phyloP scores from a whole-genome alignment of 1,284 basidiomycete genomes.

The Pholiota adiposa region DNA sequence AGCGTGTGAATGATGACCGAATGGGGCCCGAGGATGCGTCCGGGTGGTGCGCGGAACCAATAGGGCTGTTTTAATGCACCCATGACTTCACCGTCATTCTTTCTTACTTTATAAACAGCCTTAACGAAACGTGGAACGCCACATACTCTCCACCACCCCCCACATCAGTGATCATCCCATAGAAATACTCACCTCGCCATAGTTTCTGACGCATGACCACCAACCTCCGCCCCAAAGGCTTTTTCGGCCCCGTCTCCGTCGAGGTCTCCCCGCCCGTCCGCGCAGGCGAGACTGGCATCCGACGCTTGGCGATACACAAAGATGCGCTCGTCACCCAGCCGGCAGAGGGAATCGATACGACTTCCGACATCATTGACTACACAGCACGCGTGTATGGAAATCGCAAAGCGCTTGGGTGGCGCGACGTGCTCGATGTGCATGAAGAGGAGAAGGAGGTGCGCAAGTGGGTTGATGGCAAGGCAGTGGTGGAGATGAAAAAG shows the following conservation, averaged over 20 bases:
- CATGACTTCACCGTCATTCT: no score
- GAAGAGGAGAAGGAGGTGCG: slow-evolving; percentile 89
- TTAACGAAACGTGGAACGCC: no score
- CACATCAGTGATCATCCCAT: no score
- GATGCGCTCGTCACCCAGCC: slow-evolving; percentile 77
- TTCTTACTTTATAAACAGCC: no score
- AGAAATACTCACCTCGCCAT: no score
- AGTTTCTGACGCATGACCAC: slow-evolving; percentile 5
- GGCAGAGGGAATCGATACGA: slow-evolving; percentile 74
- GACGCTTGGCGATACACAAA: slow-evolving; percentile 68
- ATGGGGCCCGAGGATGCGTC: not conserved
- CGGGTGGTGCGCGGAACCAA: no score
- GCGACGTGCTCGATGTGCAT: slow-evolving; percentile 70
- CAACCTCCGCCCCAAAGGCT: slow-evolving; percentile 23
- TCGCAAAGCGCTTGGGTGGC: slow-evolving; percentile 74
- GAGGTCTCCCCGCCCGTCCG: slow-evolving; percentile 48
- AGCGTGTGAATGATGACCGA: not conserved
- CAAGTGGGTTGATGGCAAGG: slow-evolving; percentile 81
- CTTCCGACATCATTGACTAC: slow-evolving; percentile 78
- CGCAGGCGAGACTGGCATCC: slow-evolving; percentile 65
- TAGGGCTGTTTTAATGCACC: not conserved
- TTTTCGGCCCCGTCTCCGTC: slow-evolving; percentile 56
- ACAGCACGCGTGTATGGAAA: slow-evolving; percentile 69
- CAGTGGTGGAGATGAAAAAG: slow-evolving; percentile 81
- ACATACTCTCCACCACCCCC: no score